phyloP scores from a whole-genome alignment of 2,329 filamentous ascomycete genomes.

The Zelopaecilomyces penicillatus region DNA sequence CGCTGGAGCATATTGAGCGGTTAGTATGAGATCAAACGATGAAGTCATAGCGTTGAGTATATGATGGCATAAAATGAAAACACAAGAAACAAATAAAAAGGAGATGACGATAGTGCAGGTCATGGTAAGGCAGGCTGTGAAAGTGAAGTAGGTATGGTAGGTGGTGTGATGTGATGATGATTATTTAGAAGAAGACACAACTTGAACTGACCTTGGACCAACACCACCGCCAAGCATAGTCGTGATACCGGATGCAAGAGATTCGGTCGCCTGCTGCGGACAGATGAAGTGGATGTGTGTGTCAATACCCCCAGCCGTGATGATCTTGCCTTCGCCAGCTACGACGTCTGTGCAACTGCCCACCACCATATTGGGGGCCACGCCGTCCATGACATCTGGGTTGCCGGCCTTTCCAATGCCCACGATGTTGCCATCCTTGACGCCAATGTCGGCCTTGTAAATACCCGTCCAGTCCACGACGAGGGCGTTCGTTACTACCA shows the following conservation, averaged over 20 bases:
- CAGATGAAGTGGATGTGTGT: slow-evolving; percentile 93
- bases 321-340: slow-evolving; percentile 80
- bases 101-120: no score
- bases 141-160: no score
- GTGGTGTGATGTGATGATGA: no score
- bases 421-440: slow-evolving; percentile 78
- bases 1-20: slow-evolving; percentile 36
- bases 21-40: neutral
- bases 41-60: neutral
- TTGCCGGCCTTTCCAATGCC: slow-evolving; percentile 94
- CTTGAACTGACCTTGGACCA: slow-evolving; percentile 60
- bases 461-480: slow-evolving; percentile 89
- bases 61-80: neutral
- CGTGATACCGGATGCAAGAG: slow-evolving; percentile 77
- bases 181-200: neutral
- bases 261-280: slow-evolving; percentile 80
- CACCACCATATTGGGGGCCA: slow-evolving; percentile 68
- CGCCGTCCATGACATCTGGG: slow-evolving; percentile 92
- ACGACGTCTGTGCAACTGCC: slow-evolving; percentile 88
- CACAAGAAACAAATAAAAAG: neutral
- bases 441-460: slow-evolving; percentile 92
- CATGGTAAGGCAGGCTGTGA: no score
- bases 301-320: slow-evolving; percentile 86
- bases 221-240: slow-evolving; percentile 87
- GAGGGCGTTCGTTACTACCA: slow-evolving; percentile 82